Evolutionary conservation across 345 rosid genomes (phyloP).

Genomic region (Cardamine chenopodiifolia): DNA sequence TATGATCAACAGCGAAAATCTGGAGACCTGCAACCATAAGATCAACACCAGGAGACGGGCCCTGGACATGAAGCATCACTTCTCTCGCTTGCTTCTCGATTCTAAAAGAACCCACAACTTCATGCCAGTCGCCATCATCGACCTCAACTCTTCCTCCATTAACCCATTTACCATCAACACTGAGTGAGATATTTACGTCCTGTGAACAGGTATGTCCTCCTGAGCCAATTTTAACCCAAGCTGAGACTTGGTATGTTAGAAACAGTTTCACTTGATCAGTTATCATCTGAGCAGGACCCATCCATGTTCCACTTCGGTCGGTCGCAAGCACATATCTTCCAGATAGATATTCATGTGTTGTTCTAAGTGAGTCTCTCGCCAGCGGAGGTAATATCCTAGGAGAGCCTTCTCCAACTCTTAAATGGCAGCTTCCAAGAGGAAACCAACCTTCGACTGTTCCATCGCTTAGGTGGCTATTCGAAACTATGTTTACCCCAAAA

Average conservation of each 20-base stretch:
- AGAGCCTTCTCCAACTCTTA: slow-evolving; percentile 67
- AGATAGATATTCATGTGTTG: slow-evolving; percentile 61
- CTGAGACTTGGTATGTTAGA: slow-evolving; percentile 87
- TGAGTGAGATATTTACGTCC: slow-evolving; percentile 77
- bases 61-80: slow-evolving; percentile 84
- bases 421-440: slow-evolving; percentile 82
- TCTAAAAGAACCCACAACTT: slow-evolving; percentile 86
- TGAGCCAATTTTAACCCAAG: slow-evolving; percentile 77
- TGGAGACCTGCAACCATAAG: slow-evolving; percentile 84
- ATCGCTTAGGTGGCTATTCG: slow-evolving; percentile 64
- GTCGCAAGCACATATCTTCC: slow-evolving; percentile 74
- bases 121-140: slow-evolving; percentile 77
- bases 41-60: slow-evolving; percentile 78
- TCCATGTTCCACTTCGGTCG: slow-evolving; percentile 83
- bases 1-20: slow-evolving; percentile 73
- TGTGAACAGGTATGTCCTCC: slow-evolving; percentile 58
- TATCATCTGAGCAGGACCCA: slow-evolving; percentile 97
- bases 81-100: slow-evolving; percentile 81
- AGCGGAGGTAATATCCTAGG: slow-evolving; percentile 80
- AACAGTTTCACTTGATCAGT: slow-evolving; percentile 74
- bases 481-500: slow-evolving; percentile 71
- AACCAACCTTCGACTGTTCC: slow-evolving; percentile 77
- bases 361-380: slow-evolving; percentile 79
- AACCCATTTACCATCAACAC: slow-evolving; percentile 89
- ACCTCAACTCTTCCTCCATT: slow-evolving; percentile 92